A percentile compares a stretch with the other conserved stretches of the same genome.
These are phyloP conservation scores for Casaregolazyma lundiana DNA, from an alignment of 1,139 yeast species.

Conservation along the genomic window DNA sequence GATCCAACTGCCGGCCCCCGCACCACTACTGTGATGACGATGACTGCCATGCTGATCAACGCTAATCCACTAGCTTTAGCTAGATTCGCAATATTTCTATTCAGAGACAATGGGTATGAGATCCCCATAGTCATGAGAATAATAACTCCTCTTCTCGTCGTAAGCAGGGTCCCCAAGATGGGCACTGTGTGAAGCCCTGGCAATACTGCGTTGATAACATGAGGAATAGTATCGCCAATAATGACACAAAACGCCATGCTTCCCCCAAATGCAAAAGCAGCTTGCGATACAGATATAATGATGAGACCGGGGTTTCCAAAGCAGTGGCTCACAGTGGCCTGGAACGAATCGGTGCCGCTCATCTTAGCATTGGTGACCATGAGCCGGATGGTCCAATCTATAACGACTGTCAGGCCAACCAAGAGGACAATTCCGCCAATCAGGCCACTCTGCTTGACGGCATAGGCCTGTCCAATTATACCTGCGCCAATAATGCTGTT, in stretches of 20 bases:
- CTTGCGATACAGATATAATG: slow-evolving; percentile 67
- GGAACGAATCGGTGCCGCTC: slow-evolving; percentile 73
- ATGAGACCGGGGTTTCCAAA: slow-evolving; percentile 72
- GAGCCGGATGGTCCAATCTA: slow-evolving; percentile 79
- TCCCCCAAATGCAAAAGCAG: slow-evolving; percentile 91
- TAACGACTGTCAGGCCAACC: slow-evolving; percentile 56
- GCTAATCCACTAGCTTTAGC: slow-evolving; percentile 91
- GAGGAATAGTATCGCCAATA: slow-evolving; percentile 93
- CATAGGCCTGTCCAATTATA: slow-evolving; percentile 89
- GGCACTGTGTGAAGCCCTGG: slow-evolving; percentile 44
- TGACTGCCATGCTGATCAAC: slow-evolving; percentile 72
- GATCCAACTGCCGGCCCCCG: slow-evolving; percentile 63
- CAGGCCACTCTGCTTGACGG: slow-evolving; percentile 75
- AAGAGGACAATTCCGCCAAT: slow-evolving; percentile 66
- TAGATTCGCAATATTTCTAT: slow-evolving; percentile 74
- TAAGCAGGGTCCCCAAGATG: slow-evolving; percentile 48
- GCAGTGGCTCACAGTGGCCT: slow-evolving; percentile 77
- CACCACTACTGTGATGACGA: slow-evolving; percentile 66
- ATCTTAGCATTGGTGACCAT: slow-evolving; percentile 81
- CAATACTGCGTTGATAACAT: slow-evolving; percentile 67
- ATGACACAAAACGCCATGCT: slow-evolving; percentile 91
- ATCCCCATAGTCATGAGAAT: slow-evolving; percentile 63
- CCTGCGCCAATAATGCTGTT: slow-evolving; percentile 91
- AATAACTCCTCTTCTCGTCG: slow-evolving; percentile 65
- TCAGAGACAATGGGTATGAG: slow-evolving; percentile 78